Conservation (phyloP, 2,329 filamentous ascomycete species). For the Pseudopithomyces maydicus region DNA sequence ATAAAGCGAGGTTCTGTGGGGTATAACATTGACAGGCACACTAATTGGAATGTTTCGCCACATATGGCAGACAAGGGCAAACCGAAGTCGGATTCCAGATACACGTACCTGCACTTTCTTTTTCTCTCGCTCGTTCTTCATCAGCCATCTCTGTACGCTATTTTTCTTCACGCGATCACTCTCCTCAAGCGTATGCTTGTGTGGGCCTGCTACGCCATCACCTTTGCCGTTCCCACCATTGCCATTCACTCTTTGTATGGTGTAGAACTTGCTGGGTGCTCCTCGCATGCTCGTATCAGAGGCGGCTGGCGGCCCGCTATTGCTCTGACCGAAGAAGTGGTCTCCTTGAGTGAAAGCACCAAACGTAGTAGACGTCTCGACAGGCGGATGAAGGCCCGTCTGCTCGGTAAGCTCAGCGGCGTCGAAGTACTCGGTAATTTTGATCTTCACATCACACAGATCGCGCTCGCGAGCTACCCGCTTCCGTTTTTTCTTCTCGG, state of each 20-base stretch:
- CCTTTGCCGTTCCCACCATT: slow-evolving; percentile 75
- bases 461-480: slow-evolving; percentile 75
- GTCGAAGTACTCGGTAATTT: slow-evolving; percentile 79
- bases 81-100: neutral
- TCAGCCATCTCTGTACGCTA: slow-evolving; percentile 69
- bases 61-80: neutral
- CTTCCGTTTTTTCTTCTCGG: slow-evolving; percentile 82
- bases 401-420: slow-evolving; percentile 49
- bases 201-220: slow-evolving; percentile 72
- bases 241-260: slow-evolving; percentile 77
- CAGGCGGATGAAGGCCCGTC: slow-evolving; percentile 33
- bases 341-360: slow-evolving; percentile 6
- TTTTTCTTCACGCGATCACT: slow-evolving; percentile 84
- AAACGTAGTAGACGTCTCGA: slow-evolving; percentile 2
- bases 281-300: slow-evolving; percentile 18
- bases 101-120: slow-evolving; percentile 58
- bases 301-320: slow-evolving; percentile 23
- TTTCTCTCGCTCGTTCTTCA: slow-evolving; percentile 68
- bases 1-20: slow-evolving; percentile 6
- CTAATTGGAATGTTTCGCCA: neutral
- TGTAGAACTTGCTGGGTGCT: slow-evolving; percentile 58
- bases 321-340: slow-evolving; percentile 29
- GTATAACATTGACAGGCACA: neutral
- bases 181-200: slow-evolving; percentile 73
- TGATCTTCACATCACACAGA: slow-evolving; percentile 86